These are phyloP conservation scores for Protomyces lactucae-debilis DNA, from an alignment of 1,139 yeast species.

Conservation along the genomic window DNA sequence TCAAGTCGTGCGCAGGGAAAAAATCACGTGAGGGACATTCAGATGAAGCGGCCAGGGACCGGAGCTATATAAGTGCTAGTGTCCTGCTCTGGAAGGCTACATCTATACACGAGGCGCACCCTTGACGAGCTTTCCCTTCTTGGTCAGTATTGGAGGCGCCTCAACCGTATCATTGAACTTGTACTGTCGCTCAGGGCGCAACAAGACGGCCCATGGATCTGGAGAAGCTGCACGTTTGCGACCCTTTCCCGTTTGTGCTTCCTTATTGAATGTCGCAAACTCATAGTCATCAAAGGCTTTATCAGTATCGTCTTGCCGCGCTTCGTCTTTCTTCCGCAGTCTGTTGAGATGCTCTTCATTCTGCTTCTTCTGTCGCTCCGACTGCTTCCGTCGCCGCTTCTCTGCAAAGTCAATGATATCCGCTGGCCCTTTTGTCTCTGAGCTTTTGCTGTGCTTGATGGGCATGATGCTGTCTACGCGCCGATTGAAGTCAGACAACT, in stretches of 20 bases:
- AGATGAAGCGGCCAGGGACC: background rate
- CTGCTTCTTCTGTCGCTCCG: slow-evolving; percentile 20
- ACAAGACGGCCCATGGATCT: slow-evolving; percentile 25
- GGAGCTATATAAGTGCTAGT: too few relatives aligned
- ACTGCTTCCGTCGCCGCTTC: slow-evolving; percentile 19
- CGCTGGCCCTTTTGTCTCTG: slow-evolving; percentile 1
- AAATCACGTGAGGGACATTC: background rate
- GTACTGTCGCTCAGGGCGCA: slow-evolving; percentile 22
- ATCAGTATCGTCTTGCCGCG: slow-evolving; percentile 11
- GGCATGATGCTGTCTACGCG: slow-evolving; percentile 23
- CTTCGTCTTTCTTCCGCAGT: slow-evolving; percentile 20
- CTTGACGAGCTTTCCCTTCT: slow-evolving; percentile 12
- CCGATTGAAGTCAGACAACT: slow-evolving; percentile 19
- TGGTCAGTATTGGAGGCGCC: slow-evolving; percentile 18
- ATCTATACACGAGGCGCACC: background rate
- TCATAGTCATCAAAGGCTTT: slow-evolving; percentile 22
- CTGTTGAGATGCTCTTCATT: slow-evolving; percentile 25
- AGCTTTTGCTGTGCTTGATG: slow-evolving; percentile 16
- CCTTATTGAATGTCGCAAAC: slow-evolving; percentile 10
- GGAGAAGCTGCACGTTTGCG: slow-evolving; percentile 19
- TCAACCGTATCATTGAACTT: slow-evolving; percentile 22
- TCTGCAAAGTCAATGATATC: slow-evolving; percentile 25
- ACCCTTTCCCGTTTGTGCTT: background rate
- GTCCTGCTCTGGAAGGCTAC: too few relatives aligned
- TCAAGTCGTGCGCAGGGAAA: background rate